A percentile compares a stretch with the other conserved stretches of the same genome.
Conservation (phyloP, 1,284 basidiomycete species). For the Leccinum griseonigrum region DNA sequence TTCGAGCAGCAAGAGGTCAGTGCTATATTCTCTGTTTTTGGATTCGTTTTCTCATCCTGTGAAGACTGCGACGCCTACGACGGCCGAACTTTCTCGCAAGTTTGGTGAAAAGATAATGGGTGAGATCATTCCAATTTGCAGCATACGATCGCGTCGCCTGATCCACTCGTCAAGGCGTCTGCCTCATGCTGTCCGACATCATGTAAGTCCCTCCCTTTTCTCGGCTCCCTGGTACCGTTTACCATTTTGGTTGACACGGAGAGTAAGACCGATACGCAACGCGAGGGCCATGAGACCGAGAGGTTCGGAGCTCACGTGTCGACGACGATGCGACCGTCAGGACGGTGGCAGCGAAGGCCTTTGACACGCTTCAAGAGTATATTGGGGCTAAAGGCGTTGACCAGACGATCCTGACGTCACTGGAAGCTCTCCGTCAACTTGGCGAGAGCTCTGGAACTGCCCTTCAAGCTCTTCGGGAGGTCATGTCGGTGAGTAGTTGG, state of each 20-base stretch:
- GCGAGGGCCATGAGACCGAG: conserved; percentile 88
- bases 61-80: conserved; percentile 81
- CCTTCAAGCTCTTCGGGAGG: conserved; percentile 88
- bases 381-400: conserved; percentile 92
- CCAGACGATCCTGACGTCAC: conserved; percentile 92
- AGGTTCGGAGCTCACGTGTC: conserved; percentile 84
- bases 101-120: conserved; percentile 92
- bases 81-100: conserved; percentile 90
- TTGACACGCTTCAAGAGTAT: conserved; percentile 91
- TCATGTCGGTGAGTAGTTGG: conserved; percentile 77
- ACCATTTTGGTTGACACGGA: conserved; percentile 46
- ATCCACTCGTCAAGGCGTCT: conserved; percentile 87
- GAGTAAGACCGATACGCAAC: conserved; percentile 81
- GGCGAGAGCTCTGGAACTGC: conserved; percentile 95
- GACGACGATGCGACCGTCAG: conserved; percentile 89
- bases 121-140: conserved; percentile 83
- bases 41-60: not conserved
- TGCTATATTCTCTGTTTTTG: not conserved
- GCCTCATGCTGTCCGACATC: conserved; percentile 84
- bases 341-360: conserved; percentile 89
- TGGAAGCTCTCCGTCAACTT: conserved; percentile 90
- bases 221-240: not conserved
- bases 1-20: conserved; percentile 88
- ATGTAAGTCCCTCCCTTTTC: conserved; percentile 50
- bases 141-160: conserved; percentile 64